Percentiles rank a stretch among this genome's conserved stretches.
Conservation (phyloP, 805 yeast species). For the Barnettozyma vustinii region DNA sequence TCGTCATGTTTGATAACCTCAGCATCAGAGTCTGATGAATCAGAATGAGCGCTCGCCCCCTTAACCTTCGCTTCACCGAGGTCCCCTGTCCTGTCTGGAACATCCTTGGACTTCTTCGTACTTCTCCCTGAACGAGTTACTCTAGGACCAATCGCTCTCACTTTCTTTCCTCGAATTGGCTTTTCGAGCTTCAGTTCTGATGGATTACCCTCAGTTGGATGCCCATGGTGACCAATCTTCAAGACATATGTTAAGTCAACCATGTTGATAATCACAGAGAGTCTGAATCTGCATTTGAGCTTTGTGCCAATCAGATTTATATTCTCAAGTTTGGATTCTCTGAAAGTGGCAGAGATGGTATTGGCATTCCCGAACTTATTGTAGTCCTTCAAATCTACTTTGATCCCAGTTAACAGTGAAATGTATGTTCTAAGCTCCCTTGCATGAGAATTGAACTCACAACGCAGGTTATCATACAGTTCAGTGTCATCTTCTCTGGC, state of each 20-base stretch:
- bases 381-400: neutral
- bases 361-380: neutral
- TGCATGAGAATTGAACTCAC: neutral
- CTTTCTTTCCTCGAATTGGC: neutral
- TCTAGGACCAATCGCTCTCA: neutral
- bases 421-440: neutral
- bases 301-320: neutral
- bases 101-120: neutral
- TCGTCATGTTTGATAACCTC: neutral
- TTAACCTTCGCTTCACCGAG: neutral
- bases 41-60: neutral
- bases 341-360: neutral
- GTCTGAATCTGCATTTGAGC: neutral
- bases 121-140: neutral
- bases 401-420: neutral
- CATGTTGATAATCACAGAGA: neutral
- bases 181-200: neutral
- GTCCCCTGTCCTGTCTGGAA: neutral
- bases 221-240: neutral
- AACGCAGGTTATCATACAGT: neutral
- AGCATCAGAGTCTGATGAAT: neutral
- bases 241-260: neutral
- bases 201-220: neutral
- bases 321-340: neutral
- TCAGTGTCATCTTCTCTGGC: neutral